Evolutionary conservation across 163 green algal genomes (phyloP).

Genomic region (Coccomyxa subellipsoidea): DNA sequence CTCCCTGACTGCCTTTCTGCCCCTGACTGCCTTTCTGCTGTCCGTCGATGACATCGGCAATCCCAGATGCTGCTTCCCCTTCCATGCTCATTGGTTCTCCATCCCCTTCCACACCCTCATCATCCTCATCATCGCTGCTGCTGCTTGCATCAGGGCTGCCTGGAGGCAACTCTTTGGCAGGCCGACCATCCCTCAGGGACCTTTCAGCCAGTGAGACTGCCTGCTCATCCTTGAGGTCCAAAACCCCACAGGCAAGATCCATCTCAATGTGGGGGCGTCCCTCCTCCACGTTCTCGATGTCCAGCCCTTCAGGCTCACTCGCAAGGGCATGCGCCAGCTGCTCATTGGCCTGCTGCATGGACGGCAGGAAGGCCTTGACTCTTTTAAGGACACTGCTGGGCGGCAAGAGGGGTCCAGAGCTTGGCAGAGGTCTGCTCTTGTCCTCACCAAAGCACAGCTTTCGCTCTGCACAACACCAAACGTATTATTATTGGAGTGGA

Average conservation of each 20-base stretch:
- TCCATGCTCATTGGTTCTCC: no score
- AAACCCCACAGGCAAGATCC: conserved; percentile 23
- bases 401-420: not conserved
- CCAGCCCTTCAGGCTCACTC: not conserved
- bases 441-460: not conserved
- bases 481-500: no score
- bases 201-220: not conserved
- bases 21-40: not conserved
- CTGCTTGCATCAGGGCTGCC: not conserved
- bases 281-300: conserved; percentile 3
- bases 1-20: no score
- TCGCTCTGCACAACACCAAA: not conserved
- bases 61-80: not conserved
- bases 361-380: conserved; percentile 14
- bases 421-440: not conserved
- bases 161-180: not conserved
- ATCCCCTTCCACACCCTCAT: not conserved
- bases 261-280: conserved; percentile 18
- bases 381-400: conserved; percentile 7
- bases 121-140: no score
- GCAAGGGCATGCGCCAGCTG: not conserved
- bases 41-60: not conserved
- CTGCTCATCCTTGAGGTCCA: conserved; percentile 2
- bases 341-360: conserved; percentile 19
- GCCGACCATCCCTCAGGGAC: not conserved